Evolutionary conservation across 345 rosid genomes (phyloP), one percentile per base, ranked within the genome.

Genomic region (Bruguiera parviflora): DNA sequence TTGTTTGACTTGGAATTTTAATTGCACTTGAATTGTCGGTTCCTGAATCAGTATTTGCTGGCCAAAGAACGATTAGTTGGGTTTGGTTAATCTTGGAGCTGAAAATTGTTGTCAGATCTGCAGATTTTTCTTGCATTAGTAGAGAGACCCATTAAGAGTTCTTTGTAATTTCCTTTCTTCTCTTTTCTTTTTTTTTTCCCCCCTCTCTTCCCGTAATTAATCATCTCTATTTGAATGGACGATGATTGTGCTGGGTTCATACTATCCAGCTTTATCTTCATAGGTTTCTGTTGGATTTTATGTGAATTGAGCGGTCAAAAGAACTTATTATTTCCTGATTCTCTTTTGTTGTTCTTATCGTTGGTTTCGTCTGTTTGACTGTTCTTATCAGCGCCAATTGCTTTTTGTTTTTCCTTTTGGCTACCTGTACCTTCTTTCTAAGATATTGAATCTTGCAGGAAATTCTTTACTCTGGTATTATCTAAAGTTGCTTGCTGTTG

Each of bases 401-500:
- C 8, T 55, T 24, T n/a, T 56, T 56, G 18, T 6, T 9, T 56
- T 22, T 56, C 24, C 31, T 56, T 27, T 11, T 24, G 59, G 59
- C 16, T 13, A 11, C 49, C 3, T 43, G 4, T 6, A 7, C 37
- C 37, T 33, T 8, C 9, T 33, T 33, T 33, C 37, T 33, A 33
- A 33, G 37, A 33, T 33, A 33, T 8, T 33, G 37, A 33, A 33
- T 33, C 37, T 33, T 8, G 37, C 10, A 33, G 37, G 8, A 33
- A 33, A 33, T 43, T 43, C 18, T 43, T 0, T 43, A 3, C 49
- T 43, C 16, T 5, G 5, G 4, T 72, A 32, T 75, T 73, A 68
- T 58, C 77, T 63, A 60, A 72, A 39, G 27, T 59, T 51, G 56
- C 52, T 78, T 78, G 78, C 79, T 60, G 63, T 73, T 63, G 39